Evolutionary conservation across 2,329 filamentous ascomycete genomes (phyloP), one percentile per base, ranked within the genome.

Genomic region (Fusarium albosuccineum): DNA sequence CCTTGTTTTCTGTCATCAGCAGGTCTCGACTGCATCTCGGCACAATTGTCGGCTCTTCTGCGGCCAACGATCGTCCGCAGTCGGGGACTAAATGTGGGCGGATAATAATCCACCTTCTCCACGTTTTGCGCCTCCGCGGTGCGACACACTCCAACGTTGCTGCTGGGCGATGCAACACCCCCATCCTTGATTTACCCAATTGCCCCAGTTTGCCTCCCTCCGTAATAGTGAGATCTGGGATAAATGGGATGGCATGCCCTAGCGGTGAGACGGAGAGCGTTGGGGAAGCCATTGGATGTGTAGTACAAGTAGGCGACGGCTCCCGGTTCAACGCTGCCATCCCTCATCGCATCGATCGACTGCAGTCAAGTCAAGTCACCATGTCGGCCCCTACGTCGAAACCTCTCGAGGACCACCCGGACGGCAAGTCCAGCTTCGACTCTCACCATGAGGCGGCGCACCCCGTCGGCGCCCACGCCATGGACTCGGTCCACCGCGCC

Each of bases 401-500:
- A 48, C 65, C 66, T 36, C 27, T 16, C 30, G 65, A 68, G 49
- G 53, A 68, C 40, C 61, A 68, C 46, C 65, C 57, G 22, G 46
- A 63, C 45, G 66, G 62, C 53, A 68, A 68, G 33, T 37, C 64
- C 37, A 68, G 65, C 57, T 48, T 66, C 66, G 66, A 68, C 16
- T 68, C 66, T 30, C 46, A 59, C 22, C 57, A 16, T 40, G 66
- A 58, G 48, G 63, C 60, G 41, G 55, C 64, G 26, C 60, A 48
- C n/a, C 27, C 45, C 14, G 48, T 49, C 1, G 37, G 29, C n/a
- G 52, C 66, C 41, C 44, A 39, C n/a, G 66, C 62, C 1, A 68
- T 68, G 66, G 79, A 81, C 58, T 79, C 82, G 0, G 85, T 84
- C 40, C 83, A 87, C 61, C 85, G 89, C 11, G 73, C 74, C 1